Evolutionary conservation across 331 rosid species (phyloP), one percentile per base, ranked within the genome.

Genomic region (Prunus yedoensis): DNA sequence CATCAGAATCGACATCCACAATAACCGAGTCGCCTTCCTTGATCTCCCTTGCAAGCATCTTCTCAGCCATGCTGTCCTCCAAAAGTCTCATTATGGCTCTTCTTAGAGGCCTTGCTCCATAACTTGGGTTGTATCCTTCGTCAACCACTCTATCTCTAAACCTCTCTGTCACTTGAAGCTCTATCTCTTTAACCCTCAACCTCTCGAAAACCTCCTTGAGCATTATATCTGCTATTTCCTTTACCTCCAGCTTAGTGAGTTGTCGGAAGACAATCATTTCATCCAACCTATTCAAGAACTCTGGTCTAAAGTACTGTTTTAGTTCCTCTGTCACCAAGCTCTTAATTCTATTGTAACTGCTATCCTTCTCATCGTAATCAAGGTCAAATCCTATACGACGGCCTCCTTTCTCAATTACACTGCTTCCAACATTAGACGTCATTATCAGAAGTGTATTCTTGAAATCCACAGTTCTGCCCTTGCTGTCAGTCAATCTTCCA

Each of bases 11-110:
- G 0, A 90, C 91, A 58, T 94, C 98, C 58, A 94, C 97, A 23
- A 91, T 94, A 35, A 91, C 96, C 0, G 97, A 91, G 73, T 93
- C 96, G 0, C 98, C 98, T 85, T 91, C 97, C 68, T 89, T 91
- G 83, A 93, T 93, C 87, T 91, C 98, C 70, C 98, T 82, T 1
- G 97, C 87, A 63, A 93, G 97, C 96, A 93, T 89, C 94, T 93
- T 93, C 87, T 93, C 98, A 3, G 97, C 98, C 98, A 93, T 93
- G 88, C 97, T 87, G 84, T 93, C 97, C 84, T 93, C 98, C 87
- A 93, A 83, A 25, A 93, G 97, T 73, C 97, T 82, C 98, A 93
- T 91, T 66, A 93, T 93, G 54, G 98, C 98, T 83, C 98, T 88
- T 87, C 97, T 87, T 68, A 93, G 78, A 61, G 98, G 98, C 88